phyloP scores from a whole-genome alignment of 495 filamentous ascomycete species.

The Penicillium riverlandense region DNA sequence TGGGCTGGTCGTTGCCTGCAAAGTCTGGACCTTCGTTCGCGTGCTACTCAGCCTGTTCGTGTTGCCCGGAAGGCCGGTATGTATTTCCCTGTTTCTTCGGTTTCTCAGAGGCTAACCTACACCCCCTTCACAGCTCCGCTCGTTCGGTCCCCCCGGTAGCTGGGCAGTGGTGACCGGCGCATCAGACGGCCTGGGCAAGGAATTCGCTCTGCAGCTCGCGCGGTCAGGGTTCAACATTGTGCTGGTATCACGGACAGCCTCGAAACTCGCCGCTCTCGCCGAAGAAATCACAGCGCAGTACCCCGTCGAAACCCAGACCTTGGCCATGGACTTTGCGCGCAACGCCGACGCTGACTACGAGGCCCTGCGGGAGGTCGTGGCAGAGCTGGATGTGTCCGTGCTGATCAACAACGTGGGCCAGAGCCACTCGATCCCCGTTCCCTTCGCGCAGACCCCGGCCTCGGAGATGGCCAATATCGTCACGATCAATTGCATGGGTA shows the following conservation, averaged over 20 bases:
- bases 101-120: not conserved
- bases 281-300: constrained; percentile 64
- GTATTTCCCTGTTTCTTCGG: constrained; percentile 7
- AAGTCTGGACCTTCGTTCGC: constrained; percentile 53
- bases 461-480: constrained; percentile 84
- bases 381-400: constrained; percentile 73
- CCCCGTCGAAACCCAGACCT: constrained; percentile 60
- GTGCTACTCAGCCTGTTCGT: constrained; percentile 72
- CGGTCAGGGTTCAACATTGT: constrained; percentile 85
- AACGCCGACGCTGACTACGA: constrained; percentile 72
- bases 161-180: constrained; percentile 96
- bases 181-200: constrained; percentile 94
- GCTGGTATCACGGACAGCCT: constrained; percentile 87
- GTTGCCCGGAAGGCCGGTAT: constrained; percentile 57
- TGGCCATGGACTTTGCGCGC: constrained; percentile 86
- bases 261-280: constrained; percentile 75
- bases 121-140: constrained; percentile 58
- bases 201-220: constrained; percentile 89
- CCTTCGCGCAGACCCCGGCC: constrained; percentile 71
- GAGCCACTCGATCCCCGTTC: constrained; percentile 84
- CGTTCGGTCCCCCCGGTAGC: constrained; percentile 84
- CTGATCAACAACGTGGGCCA: constrained; percentile 97
- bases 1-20: constrained; percentile 48
- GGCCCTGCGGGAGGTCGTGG: constrained; percentile 56
- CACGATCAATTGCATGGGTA: constrained; percentile 87